Evolutionary conservation across 306 rosid species (phyloP), one percentile per base, ranked within the genome.

Genomic region (Sicyos edulis): DNA sequence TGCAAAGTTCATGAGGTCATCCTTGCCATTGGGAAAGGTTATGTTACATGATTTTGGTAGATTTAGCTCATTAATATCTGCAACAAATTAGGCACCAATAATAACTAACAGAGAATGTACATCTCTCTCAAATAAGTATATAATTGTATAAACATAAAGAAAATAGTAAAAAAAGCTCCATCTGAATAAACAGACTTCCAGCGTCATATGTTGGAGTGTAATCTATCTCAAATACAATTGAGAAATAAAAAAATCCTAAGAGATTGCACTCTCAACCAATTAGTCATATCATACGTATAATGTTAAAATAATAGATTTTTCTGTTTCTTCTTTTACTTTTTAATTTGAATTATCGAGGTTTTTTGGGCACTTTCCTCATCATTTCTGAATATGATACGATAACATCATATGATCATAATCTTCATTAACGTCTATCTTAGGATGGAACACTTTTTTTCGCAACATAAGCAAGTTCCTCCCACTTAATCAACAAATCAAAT

Each of bases 31-130:
- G 64, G 97, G 96, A 83, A 95, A 95, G 71, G 80, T 77, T 42
- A 91, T 89, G 74, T 58, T 29, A 60, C 99, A 95, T 16, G 99
- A 84, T 72, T 87, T 86, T 47, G 99, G 95, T 32, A 91, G 91
- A 83, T 85, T 95, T 85, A 95, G 85, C 89, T 95, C 99, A 75
- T 86, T 82, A 54, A 95, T 95, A 80, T 95, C 99, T 95, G 91
- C 84, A 86, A 73, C 62, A 77, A 21, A 57, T 72, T 70, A 82
- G 52, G 55, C 42, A 79, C 75, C 51, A 56, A 29, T 37, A 56
- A 9, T 32, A 54, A 54, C 29, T 37, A 37, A 53, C 21, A 17
- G 22, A 32, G 53, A 54, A 29, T 15, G 22, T 54, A 10, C 20
- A 1, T 56, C n/a, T 20, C 51, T 40, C 53, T 19, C 53, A 42